phyloP scores from a whole-genome alignment of 2,329 filamentous ascomycete species.

The Fusarium liriodendri region DNA sequence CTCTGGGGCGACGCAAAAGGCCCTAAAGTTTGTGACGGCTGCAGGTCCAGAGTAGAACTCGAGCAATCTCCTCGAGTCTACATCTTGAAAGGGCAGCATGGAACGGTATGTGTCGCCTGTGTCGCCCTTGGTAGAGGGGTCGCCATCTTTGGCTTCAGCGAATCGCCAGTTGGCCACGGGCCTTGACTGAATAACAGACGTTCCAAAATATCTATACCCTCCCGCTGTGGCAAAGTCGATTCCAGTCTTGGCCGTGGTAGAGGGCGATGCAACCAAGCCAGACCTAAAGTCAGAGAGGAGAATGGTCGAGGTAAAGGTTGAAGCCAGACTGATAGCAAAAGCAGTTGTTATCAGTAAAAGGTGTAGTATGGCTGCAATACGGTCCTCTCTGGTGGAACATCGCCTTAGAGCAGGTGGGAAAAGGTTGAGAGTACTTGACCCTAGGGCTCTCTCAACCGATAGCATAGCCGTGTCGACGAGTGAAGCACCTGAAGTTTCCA shows the following conservation, averaged over 20 bases:
- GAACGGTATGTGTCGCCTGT: neutral
- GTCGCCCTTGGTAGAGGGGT: neutral
- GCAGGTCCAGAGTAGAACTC: neutral
- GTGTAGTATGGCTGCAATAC: neutral
- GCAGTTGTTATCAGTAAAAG: neutral
- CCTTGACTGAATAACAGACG: neutral
- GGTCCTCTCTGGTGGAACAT: neutral
- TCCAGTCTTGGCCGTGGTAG: neutral
- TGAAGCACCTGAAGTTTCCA: neutral
- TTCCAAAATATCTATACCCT: neutral
- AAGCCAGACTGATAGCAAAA: neutral
- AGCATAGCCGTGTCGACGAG: neutral
- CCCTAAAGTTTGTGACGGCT: neutral
- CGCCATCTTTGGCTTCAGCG: neutral
- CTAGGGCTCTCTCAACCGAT: neutral
- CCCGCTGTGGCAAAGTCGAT: neutral
- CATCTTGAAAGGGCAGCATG: neutral
- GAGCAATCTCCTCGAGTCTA: neutral
- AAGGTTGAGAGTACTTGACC: neutral
- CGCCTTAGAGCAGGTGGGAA: slow-evolving; percentile 3
- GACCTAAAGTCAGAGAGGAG: slow-evolving; percentile 17
- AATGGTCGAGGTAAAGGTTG: slow-evolving; percentile 14
- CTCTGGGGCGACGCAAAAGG: neutral
- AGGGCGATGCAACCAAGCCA: neutral
- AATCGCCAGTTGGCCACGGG: neutral